Evolutionary conservation across 306 rosid genomes (phyloP).

Genomic region (Castanospermum australe): DNA sequence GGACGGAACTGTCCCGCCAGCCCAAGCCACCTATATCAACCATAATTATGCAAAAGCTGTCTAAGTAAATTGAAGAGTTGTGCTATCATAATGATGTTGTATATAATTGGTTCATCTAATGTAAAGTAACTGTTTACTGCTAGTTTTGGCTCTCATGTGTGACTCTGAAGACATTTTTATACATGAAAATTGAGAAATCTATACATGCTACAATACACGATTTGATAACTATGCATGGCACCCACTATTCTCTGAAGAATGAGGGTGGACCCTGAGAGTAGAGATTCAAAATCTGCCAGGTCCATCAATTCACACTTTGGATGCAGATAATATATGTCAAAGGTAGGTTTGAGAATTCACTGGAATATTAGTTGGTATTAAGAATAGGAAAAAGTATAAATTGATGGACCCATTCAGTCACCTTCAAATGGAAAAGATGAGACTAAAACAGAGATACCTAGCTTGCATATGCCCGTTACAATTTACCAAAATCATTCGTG

Average conservation of each 20-base stretch:
- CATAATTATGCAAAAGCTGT: slow-evolving; percentile 3
- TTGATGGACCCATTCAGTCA: neutral
- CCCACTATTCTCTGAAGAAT: neutral
- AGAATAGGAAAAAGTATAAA: neutral
- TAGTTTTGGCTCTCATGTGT: neutral
- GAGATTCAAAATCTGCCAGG: neutral
- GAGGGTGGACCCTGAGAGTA: neutral
- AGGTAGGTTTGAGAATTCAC: neutral
- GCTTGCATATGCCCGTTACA: neutral
- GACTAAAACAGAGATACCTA: neutral
- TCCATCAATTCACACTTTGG: neutral
- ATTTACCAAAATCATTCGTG: neutral
- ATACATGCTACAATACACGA: too few species aligned
- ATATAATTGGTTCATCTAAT: neutral
- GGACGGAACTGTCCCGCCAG: slow-evolving; percentile 81
- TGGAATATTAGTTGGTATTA: neutral
- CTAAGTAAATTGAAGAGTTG: slow-evolving; percentile 18
- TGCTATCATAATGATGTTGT: neutral
- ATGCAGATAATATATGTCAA: neutral
- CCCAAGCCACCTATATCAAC: slow-evolving; percentile 76
- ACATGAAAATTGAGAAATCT: too few species aligned
- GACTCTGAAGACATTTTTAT: neutral
- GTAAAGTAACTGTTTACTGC: neutral
- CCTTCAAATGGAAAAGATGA: neutral
- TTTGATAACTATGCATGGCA: too few species aligned